phyloP scores from a whole-genome alignment of 23 red algal genomes.

The Pyropia haitanensis region DNA sequence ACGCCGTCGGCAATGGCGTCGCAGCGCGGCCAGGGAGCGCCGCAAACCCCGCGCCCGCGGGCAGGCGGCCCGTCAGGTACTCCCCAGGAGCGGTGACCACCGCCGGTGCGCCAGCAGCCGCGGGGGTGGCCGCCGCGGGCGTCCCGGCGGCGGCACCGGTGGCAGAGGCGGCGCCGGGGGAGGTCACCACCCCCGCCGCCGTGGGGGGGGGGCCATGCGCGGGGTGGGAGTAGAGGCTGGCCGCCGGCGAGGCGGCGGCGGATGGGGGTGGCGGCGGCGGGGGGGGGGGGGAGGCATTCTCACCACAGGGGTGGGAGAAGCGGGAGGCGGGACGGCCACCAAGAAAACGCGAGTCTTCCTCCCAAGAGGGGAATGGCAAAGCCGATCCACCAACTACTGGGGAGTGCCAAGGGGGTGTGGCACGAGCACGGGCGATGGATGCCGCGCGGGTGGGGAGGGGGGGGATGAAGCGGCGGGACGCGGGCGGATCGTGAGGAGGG shows the following conservation, averaged over 20 bases:
- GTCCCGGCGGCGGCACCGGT: background rate
- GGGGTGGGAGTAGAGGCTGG: conserved; percentile 1
- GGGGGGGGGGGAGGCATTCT: conserved; percentile 5
- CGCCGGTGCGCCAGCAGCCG: conserved; percentile 1
- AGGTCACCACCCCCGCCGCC: conserved; percentile 13
- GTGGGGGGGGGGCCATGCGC: conserved; percentile 6
- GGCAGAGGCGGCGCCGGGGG: conserved; percentile 7
- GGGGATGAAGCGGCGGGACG: no score
- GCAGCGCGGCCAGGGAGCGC: conserved; percentile 55
- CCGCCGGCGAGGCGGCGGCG: background rate
- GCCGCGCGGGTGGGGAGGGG: background rate
- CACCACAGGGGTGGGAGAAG: background rate
- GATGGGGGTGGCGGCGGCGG: background rate
- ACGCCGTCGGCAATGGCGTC: conserved; percentile 58
- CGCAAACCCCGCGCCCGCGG: conserved; percentile 62
- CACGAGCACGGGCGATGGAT: background rate
- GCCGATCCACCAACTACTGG: background rate
- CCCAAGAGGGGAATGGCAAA: background rate
- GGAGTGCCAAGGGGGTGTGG: background rate
- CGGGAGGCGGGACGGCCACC: background rate
- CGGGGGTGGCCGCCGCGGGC: background rate
- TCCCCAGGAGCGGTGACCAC: conserved; percentile 18
- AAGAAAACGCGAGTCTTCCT: background rate
- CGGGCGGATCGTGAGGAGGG: no score
- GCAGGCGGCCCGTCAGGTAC: conserved; percentile 68